Evolutionary conservation across 179 eudicot genomes (phyloP).

Genomic region (Pouteria campechiana): DNA sequence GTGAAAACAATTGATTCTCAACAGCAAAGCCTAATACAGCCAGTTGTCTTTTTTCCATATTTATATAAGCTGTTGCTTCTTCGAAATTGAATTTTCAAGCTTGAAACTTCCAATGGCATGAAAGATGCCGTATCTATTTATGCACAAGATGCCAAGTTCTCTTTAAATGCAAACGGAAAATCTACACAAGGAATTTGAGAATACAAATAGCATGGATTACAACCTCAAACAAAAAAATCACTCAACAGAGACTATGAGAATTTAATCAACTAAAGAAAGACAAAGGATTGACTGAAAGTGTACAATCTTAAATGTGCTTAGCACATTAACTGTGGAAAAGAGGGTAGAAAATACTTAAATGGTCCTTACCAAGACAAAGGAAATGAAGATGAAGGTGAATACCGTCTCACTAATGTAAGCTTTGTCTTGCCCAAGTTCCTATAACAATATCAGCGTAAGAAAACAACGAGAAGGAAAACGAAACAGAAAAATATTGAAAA

Average conservation of each 20-base stretch:
- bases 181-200: no score
- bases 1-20: no score
- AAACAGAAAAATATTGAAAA: background rate
- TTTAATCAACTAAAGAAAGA: background rate
- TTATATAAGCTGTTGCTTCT: no score
- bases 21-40: no score
- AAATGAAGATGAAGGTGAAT: constrained; percentile 60
- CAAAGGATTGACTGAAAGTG: background rate
- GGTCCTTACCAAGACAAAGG: constrained; percentile 72
- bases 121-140: no score
- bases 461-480: background rate
- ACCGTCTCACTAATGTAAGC: constrained; percentile 86
- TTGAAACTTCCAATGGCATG: no score
- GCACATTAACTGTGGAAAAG: background rate
- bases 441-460: constrained; percentile 4
- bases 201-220: no score
- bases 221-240: background rate
- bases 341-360: background rate
- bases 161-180: no score
- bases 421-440: constrained; percentile 90
- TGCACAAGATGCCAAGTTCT: no score
- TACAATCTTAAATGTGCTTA: no score
- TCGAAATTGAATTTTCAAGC: no score
- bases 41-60: no score
- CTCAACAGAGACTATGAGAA: background rate